These are phyloP conservation scores for Prunus davidiana DNA, from an alignment of 306 rosid genomes.

Conservation along the genomic window DNA sequence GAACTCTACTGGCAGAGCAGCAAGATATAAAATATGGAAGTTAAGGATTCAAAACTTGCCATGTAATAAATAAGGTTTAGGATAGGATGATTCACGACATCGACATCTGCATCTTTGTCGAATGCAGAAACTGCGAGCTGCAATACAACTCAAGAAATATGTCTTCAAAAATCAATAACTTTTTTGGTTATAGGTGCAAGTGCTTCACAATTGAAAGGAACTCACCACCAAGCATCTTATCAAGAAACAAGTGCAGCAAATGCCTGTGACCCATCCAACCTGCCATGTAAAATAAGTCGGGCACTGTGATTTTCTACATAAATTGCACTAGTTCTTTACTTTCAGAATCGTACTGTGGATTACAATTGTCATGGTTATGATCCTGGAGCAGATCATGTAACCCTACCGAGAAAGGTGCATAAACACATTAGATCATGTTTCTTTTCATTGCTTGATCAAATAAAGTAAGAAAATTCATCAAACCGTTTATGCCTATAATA, in stretches of 20 bases:
- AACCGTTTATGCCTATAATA: too few relatives aligned
- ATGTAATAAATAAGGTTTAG: conserved; percentile 61
- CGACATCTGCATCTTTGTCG: conserved; percentile 38
- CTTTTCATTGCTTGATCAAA: not conserved
- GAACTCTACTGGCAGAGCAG: not conserved
- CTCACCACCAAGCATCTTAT: conserved; percentile 78
- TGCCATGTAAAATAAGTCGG: conserved; percentile 27
- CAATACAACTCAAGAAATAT: conserved; percentile 21
- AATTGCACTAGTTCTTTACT: not conserved
- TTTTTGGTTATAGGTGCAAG: not conserved
- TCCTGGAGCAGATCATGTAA: not conserved
- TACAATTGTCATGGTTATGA: not conserved
- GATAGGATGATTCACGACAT: conserved; percentile 59
- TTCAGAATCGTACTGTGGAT: not conserved
- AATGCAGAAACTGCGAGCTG: conserved; percentile 68
- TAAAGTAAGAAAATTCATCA: not conserved
- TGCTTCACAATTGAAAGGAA: conserved; percentile 16
- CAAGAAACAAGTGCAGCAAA: conserved; percentile 72
- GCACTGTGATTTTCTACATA: not conserved
- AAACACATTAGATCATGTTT: not conserved
- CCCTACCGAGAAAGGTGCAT: not conserved
- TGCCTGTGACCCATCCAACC: conserved; percentile 73
- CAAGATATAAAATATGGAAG: not conserved
- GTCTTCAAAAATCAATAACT: conserved; percentile 3
- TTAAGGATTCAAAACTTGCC: conserved; percentile 39